A percentile compares a stretch with the other conserved stretches of the same genome.
Conservation (phyloP, 352 stramenopile genomes). For the Poterioochromonas sp. region DNA sequence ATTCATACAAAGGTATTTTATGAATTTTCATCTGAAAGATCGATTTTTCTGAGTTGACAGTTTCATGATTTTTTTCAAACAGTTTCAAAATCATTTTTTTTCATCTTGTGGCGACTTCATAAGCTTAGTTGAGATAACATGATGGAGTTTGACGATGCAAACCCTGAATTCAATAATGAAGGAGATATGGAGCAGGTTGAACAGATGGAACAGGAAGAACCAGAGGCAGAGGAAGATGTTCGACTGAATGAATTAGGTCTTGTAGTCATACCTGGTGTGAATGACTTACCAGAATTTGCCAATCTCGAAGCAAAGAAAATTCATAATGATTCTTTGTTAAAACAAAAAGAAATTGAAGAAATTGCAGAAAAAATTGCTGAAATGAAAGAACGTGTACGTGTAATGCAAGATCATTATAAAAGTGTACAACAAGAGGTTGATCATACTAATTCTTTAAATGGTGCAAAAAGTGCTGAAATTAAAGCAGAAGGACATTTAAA, state of each 20-base stretch:
- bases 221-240: background rate
- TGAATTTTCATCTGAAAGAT: no score
- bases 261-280: conserved; percentile 55
- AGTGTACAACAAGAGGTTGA: conserved; percentile 87
- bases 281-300: conserved; percentile 73
- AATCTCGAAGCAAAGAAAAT: conserved; percentile 71
- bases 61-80: no score
- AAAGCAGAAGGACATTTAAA: conserved; percentile 81
- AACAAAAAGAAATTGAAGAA: conserved; percentile 59
- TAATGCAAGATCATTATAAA: conserved; percentile 90
- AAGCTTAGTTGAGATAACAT: no score
- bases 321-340: conserved; percentile 63
- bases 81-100: no score
- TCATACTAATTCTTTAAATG: conserved; percentile 81
- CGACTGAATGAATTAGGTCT: background rate
- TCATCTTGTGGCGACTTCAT: no score
- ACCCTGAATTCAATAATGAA: no score
- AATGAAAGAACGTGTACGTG: conserved; percentile 70
- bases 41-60: no score
- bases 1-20: no score
- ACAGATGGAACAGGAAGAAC: no score
- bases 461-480: conserved; percentile 81
- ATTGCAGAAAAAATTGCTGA: conserved; percentile 62
- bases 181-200: no score
- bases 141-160: no score